Conservation (phyloP, 805 yeast species). For the Yarrowia keelungensis region DNA sequence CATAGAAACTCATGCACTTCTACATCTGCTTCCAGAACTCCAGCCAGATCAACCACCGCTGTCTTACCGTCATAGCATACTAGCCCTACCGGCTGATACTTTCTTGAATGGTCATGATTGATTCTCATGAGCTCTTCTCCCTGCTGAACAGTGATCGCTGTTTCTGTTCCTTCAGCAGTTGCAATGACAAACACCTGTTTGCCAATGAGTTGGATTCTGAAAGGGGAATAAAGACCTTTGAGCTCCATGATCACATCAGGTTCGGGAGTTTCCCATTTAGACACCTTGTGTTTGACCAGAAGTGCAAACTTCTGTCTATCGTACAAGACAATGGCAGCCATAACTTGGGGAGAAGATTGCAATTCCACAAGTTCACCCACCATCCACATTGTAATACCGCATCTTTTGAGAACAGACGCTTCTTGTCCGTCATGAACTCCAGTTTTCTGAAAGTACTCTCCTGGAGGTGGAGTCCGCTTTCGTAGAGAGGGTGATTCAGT, state of each 20-base stretch:
- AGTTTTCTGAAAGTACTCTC: conserved; percentile 10
- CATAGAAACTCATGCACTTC: conserved; percentile 16
- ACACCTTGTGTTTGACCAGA: conserved; percentile 14
- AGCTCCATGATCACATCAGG: conserved; percentile 10
- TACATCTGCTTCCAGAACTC: neutral
- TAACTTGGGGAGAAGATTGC: conserved; percentile 8
- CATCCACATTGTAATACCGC: conserved; percentile 17
- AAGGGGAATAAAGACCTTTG: neutral
- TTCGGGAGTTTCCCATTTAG: conserved; percentile 3
- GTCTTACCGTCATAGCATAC: neutral
- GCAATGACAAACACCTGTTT: conserved; percentile 24
- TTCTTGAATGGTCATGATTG: conserved; percentile 1
- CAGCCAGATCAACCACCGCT: neutral
- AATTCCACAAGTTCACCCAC: conserved; percentile 7
- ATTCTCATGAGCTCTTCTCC: conserved; percentile 9
- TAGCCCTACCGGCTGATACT: conserved; percentile 8
- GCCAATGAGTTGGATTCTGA: conserved; percentile 3
- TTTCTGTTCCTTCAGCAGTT: conserved; percentile 1
- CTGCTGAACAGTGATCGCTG: conserved; percentile 7
- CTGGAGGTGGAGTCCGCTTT: conserved; percentile 6
- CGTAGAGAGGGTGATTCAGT: neutral
- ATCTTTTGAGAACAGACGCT: neutral
- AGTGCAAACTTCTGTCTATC: conserved; percentile 2
- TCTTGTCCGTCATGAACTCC: conserved; percentile 10
- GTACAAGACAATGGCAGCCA: conserved; percentile 10